Evolutionary conservation across 768 basidiomycete species (phyloP).

Genomic region (Dioszegia hungarica): DNA sequence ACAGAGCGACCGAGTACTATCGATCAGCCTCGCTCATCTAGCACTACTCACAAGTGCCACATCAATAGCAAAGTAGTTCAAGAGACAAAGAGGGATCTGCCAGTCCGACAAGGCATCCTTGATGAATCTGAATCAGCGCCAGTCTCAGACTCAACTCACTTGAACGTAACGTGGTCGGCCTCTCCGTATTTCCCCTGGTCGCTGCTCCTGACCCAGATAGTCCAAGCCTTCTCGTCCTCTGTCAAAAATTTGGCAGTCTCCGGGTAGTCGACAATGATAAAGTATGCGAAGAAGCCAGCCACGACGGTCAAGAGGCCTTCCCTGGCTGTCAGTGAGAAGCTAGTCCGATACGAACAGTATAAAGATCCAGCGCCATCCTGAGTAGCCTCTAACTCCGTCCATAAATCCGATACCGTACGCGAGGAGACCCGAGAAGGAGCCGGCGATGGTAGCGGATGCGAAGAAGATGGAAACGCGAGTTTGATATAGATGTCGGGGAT

Average conservation of each 20-base stretch:
- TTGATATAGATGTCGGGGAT: constrained; percentile 4
- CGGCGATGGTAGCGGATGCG: background rate
- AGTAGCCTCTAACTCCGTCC: background rate
- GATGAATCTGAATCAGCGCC: background rate
- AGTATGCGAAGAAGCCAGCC: constrained; percentile 1
- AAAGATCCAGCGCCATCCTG: constrained; percentile 12
- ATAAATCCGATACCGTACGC: constrained; percentile 9
- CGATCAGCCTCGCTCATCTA: background rate
- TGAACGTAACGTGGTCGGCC: background rate
- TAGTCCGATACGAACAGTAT: constrained; percentile 4
- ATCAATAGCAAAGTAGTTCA: background rate
- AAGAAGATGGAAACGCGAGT: constrained; percentile 9
- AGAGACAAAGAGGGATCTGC: background rate
- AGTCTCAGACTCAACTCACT: background rate
- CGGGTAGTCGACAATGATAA: constrained; percentile 1
- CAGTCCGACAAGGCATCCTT: background rate
- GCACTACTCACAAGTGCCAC: background rate
- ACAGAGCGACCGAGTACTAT: background rate
- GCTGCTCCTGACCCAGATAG: background rate
- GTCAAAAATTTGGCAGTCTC: background rate
- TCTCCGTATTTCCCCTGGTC: background rate
- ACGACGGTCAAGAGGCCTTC: constrained; percentile 9
- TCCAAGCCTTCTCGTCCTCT: constrained; percentile 6
- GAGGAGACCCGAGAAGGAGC: constrained; percentile 11
- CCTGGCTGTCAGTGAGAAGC: background rate